Evolutionary conservation across 345 rosid genomes (phyloP).

Genomic region (Xanthoceras sorbifolium): DNA sequence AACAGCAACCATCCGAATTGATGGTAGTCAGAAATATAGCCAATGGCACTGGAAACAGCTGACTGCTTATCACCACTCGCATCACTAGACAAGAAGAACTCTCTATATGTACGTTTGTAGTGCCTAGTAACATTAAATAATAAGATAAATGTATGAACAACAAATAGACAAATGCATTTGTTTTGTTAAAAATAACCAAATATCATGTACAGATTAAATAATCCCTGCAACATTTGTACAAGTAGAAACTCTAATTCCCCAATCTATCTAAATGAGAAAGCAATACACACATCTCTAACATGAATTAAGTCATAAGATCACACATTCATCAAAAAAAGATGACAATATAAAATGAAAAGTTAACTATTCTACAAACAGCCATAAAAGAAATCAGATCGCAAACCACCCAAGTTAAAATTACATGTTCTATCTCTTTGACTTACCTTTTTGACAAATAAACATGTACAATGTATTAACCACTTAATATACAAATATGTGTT

Average conservation of each 20-base stretch:
- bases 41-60: conserved; percentile 36
- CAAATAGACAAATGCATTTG: background rate
- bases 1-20: conserved; percentile 96
- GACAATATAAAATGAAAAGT: background rate
- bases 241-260: background rate
- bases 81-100: conserved; percentile 63
- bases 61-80: conserved; percentile 50
- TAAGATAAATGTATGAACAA: conserved; percentile 12
- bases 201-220: background rate
- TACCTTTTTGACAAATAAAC: background rate
- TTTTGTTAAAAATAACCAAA: background rate
- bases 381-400: background rate
- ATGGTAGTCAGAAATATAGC: conserved; percentile 51
- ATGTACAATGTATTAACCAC: background rate
- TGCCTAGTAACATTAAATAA: conserved; percentile 47
- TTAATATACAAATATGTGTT: background rate
- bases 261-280: background rate
- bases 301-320: background rate
- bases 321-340: background rate
- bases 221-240: background rate
- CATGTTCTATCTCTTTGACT: background rate
- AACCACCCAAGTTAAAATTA: background rate
- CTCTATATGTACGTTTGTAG: conserved; percentile 74
- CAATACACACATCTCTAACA: background rate
- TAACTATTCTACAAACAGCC: background rate